These are phyloP conservation scores for Dactylonectria macrodidyma DNA, from an alignment of 2,329 filamentous ascomycete species.

Conservation along the genomic window DNA sequence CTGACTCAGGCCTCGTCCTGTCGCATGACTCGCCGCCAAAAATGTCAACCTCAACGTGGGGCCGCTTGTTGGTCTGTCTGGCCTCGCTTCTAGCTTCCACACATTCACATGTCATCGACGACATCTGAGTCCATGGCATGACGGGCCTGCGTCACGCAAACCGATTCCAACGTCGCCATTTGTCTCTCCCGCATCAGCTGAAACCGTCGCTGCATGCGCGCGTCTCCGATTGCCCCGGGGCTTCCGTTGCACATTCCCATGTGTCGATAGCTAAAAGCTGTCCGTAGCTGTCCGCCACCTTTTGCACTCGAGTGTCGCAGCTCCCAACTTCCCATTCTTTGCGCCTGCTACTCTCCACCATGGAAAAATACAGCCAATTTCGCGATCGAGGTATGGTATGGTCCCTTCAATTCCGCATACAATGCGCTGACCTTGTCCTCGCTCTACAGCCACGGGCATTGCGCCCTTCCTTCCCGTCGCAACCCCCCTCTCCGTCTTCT, in stretches of 20 bases:
- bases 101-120: constrained; percentile 30
- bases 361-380: constrained; percentile 97
- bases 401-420: fast-evolving
- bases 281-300: constrained; percentile 18
- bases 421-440: constrained; percentile 32
- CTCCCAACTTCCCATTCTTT: constrained; percentile 18
- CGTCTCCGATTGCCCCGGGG: constrained; percentile 7
- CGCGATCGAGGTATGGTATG: constrained; percentile 81
- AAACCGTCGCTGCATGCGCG: constrained; percentile 18
- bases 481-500: constrained; percentile 73
- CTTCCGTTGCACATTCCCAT: constrained; percentile 34
- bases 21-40: not conserved
- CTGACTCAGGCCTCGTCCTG: constrained; percentile 27
- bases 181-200: constrained; percentile 7
- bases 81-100: constrained; percentile 4
- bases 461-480: constrained; percentile 92
- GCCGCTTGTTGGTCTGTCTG: constrained; percentile 19
- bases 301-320: constrained; percentile 23
- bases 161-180: constrained; percentile 9
- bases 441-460: constrained; percentile 85
- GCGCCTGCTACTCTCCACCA: constrained; percentile 54
- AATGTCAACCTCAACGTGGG: constrained; percentile 32
- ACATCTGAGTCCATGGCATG: constrained; percentile 9
- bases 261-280: constrained; percentile 42
- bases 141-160: constrained; percentile 13